Conservation (phyloP, 805 yeast genomes). For the Blastobotrys parvus region DNA sequence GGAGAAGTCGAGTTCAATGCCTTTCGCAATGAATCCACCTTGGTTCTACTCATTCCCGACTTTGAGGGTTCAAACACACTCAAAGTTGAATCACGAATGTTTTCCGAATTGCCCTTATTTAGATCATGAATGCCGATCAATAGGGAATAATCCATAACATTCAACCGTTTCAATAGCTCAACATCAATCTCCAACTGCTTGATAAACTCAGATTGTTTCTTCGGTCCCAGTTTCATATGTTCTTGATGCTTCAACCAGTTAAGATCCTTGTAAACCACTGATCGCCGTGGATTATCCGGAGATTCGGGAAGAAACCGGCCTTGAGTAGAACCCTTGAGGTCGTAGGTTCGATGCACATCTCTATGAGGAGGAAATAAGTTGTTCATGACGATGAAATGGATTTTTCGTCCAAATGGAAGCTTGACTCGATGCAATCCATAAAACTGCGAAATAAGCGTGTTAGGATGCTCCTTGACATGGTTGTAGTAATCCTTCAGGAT, state of each 20-base stretch:
- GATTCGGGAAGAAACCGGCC: constrained; percentile 45
- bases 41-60: constrained; percentile 14
- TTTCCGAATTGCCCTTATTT: constrained; percentile 43
- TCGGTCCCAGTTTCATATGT: constrained; percentile 67
- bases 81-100: constrained; percentile 28
- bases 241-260: constrained; percentile 73
- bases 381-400: constrained; percentile 94
- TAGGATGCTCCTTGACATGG: constrained; percentile 77
- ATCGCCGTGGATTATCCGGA: constrained; percentile 14
- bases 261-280: constrained; percentile 67
- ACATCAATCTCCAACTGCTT: constrained; percentile 73
- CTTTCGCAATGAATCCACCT: constrained; percentile 27
- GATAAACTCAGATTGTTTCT: constrained; percentile 49
- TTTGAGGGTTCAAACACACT: constrained; percentile 28
- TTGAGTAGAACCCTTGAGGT: constrained; percentile 86
- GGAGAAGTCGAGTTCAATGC: constrained; percentile 28
- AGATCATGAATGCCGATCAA: constrained; percentile 82
- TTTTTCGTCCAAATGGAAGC: constrained; percentile 74
- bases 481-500: constrained; percentile 67
- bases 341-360: constrained; percentile 77
- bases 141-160: constrained; percentile 93
- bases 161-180: constrained; percentile 55
- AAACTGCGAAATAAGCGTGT: constrained; percentile 87
- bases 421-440: constrained; percentile 92
- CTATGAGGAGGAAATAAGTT: constrained; percentile 91